Evolutionary conservation across 2,329 filamentous ascomycete species (phyloP), one percentile per base, ranked within the genome.

Genomic region (Thelonectria rubi): DNA sequence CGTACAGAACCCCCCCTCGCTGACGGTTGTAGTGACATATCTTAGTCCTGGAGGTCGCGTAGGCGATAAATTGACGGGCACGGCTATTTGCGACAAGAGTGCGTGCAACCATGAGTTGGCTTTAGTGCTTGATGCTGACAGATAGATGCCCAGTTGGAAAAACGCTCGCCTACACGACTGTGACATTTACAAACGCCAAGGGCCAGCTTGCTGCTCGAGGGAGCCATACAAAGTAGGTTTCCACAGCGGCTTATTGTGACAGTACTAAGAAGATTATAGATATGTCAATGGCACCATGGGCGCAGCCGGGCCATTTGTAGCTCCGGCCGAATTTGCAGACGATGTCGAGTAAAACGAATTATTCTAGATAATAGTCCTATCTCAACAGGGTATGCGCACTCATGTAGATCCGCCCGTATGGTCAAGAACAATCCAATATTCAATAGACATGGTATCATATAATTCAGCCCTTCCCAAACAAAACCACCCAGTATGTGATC

Each of bases 31-130:
- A 89, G 87, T 90, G n/a, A 87, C 86, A 0, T 90, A 89, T 68
- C 74, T 89, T 20, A 86, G 79, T 58, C 81, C 82, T 2, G 87
- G 86, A 14, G 87, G 87, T 14, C 81, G 80, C 42, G 76, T 83
- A 0, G 87, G 87, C 3, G 84, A 89, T 65, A 78, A 80, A 20
- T 75, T 90, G 55, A 82, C 78, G 20, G 87, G 80, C 3, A 83
- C 81, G 1, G 87, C 87, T 2, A 79, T 79, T 0, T 89, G 86
- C 61, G 87, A 90, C 34, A 88, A 87, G 76, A 88, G 86, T 87
- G 75, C 60, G 78, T 65, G 5, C 9, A n/a, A 18, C 3, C 20
- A 40, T 1, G 5, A 9, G n/a, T 8, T 20, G 18, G 9, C 24
- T 1, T 8, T 18, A 2, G 15, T 17, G 3, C 45, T 10, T 20